A percentile compares a stretch with the other conserved stretches of the same genome.
phyloP scores from a whole-genome alignment of 208 protist species.

The Trypanosoma theileri region DNA sequence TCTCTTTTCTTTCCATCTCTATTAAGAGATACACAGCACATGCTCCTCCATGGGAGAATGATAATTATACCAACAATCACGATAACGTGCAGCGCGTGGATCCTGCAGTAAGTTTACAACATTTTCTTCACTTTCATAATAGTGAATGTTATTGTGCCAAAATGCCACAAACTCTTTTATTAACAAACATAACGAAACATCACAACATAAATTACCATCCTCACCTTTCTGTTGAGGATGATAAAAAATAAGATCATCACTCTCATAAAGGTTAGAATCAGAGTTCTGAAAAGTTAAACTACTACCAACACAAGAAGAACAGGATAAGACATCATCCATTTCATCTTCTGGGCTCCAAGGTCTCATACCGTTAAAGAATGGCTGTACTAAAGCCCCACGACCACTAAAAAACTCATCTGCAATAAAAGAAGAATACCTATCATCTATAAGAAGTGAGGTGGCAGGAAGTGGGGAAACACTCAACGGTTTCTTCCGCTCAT shows the following conservation, averaged over 20 bases:
- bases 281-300: neutral
- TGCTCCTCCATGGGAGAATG: conserved; percentile 21
- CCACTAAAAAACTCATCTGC: conserved; percentile 40
- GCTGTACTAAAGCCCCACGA: conserved; percentile 37
- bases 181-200: conserved; percentile 8
- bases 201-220: neutral
- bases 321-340: conserved; percentile 26
- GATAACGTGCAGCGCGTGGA: conserved; percentile 12
- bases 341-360: conserved; percentile 22
- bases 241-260: neutral
- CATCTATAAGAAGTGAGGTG: conserved; percentile 61
- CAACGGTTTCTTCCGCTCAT: conserved; percentile 40
- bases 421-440: conserved; percentile 41
- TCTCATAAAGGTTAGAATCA: neutral
- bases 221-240: neutral
- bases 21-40: conserved; percentile 10
- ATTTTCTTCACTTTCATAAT: neutral
- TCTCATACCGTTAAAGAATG: conserved; percentile 30
- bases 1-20: too few species aligned
- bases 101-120: conserved; percentile 17
- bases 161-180: conserved; percentile 27
- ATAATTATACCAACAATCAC: conserved; percentile 8
- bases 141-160: conserved; percentile 19
- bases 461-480: conserved; percentile 29
- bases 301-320: too few species aligned